phyloP scores from a whole-genome alignment of 2,329 filamentous ascomycete genomes.

The Leptographium wingfieldii region DNA sequence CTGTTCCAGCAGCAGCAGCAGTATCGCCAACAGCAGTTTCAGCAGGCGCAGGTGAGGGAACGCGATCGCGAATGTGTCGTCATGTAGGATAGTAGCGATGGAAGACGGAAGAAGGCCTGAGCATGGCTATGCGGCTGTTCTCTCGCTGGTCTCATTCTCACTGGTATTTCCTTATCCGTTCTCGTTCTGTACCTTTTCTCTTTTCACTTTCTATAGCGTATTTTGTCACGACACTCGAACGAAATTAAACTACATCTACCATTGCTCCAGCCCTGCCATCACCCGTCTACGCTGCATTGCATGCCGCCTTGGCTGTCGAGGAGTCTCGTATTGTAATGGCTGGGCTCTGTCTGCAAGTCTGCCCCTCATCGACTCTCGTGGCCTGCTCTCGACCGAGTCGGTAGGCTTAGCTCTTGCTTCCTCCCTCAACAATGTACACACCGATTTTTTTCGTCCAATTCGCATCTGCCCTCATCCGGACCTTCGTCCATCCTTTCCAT shows the following conservation, averaged over 20 bases:
- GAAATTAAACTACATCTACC: not conserved
- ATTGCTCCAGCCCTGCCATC: no score
- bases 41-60: not conserved
- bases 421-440: not conserved
- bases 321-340: not conserved
- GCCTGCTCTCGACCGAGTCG: not conserved
- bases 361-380: not conserved
- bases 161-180: not conserved
- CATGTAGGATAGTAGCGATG: not conserved
- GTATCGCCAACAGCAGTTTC: not conserved
- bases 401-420: not conserved
- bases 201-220: not conserved
- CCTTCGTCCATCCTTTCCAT: no score
- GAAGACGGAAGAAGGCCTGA: no score
- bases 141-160: not conserved
- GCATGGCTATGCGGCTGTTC: no score
- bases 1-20: not conserved
- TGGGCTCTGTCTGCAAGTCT: not conserved
- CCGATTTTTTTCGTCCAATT: not conserved
- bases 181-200: not conserved
- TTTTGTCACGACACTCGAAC: not conserved
- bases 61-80: slow-evolving; percentile 2
- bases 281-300: not conserved
- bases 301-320: not conserved
- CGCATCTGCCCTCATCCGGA: not conserved